Evolutionary conservation across 1,139 yeast genomes (phyloP), one percentile per base, ranked within the genome.

Genomic region (Kodamaea sp.): DNA sequence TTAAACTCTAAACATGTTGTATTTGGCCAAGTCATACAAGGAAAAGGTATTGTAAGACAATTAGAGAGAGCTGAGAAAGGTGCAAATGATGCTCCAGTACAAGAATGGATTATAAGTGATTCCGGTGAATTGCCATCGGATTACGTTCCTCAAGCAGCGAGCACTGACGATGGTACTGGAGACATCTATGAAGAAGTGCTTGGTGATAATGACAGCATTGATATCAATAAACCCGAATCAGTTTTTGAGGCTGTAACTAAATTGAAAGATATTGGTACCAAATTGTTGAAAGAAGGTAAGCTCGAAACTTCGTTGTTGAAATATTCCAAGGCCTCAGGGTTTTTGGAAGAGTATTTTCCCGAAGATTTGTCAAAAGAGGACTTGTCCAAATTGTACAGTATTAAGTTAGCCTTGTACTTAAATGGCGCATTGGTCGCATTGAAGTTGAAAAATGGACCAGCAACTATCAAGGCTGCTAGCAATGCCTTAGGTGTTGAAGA

Each of bases 1-100:
- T 73, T 90, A 49, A 92, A 92, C 58, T 95, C 94, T 29, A 90
- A 92, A 63, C 98, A 94, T 61, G 97, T 90, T 37, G 97, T 92
- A 7, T 94, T 92, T 59, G 99, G 99, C 42, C 79, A 83, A 59
- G 89, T 92, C 15, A 60, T 88, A 31, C 74, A 80, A 35, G 97
- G 97, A 31, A 87, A 84, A 59, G 78, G 92, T 8, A 63, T 89
- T 22, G 89, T 88, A 18, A 80, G 95, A 50, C 70, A 73, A 45
- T 70, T 92, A 38, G 98, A 92, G 65, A 73, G 79, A 53, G 68
- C 74, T 31, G 77, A 77, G 44, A 83, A 87, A 27, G 83, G 74
- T 34, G 66, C 65, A 2, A 67, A 70, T 25, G 95, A 87, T 55
- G 73, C 69, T 48, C 95, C 96, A 29, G 54, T 62, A 15, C 65